Percentiles rank a stretch among this genome's conserved stretches.
Conservation (phyloP, 2,329 filamentous ascomycete species). For the Verruconis gallopava region DNA sequence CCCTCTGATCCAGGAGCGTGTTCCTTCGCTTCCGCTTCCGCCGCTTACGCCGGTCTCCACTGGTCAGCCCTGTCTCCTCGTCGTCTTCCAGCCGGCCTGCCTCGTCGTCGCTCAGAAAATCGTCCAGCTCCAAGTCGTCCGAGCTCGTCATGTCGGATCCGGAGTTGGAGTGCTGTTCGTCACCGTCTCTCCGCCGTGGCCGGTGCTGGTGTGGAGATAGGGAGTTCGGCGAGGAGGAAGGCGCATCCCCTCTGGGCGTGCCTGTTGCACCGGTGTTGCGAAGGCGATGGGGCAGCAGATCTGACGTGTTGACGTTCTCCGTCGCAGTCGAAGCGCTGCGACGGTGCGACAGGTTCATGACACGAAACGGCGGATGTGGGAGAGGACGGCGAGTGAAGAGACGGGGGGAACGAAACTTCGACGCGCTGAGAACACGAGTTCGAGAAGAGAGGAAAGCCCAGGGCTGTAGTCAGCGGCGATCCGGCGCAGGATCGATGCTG, state of each 20-base stretch:
- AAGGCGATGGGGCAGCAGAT: neutral
- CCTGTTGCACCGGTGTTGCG: too few relatives aligned
- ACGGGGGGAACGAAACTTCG: too few relatives aligned
- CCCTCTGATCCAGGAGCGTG: constrained; percentile 59
- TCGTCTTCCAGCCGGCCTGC: constrained; percentile 63
- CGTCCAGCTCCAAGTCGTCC: constrained; percentile 43
- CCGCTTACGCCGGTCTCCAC: constrained; percentile 55
- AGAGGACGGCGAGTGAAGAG: too few relatives aligned
- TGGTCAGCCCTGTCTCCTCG: constrained; percentile 78
- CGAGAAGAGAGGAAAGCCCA: too few relatives aligned
- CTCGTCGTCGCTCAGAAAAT: constrained; percentile 55
- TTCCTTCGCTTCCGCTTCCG: constrained; percentile 54
- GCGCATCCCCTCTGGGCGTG: neutral
- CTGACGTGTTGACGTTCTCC: neutral
- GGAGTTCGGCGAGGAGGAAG: neutral
- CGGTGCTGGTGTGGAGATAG: constrained; percentile 6
- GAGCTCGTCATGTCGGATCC: constrained; percentile 24
- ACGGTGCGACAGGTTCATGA: constrained; percentile 15
- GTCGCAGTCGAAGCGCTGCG: constrained; percentile 7
- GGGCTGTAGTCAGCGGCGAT: too few relatives aligned
- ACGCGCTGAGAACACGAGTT: too few relatives aligned
- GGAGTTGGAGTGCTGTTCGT: constrained; percentile 19
- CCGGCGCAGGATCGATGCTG: too few relatives aligned
- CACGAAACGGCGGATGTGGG: too few relatives aligned
- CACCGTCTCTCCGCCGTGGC: constrained; percentile 17